Evolutionary conservation across 2,329 filamentous ascomycete genomes (phyloP).

Genomic region (Coniochaeta sp.): DNA sequence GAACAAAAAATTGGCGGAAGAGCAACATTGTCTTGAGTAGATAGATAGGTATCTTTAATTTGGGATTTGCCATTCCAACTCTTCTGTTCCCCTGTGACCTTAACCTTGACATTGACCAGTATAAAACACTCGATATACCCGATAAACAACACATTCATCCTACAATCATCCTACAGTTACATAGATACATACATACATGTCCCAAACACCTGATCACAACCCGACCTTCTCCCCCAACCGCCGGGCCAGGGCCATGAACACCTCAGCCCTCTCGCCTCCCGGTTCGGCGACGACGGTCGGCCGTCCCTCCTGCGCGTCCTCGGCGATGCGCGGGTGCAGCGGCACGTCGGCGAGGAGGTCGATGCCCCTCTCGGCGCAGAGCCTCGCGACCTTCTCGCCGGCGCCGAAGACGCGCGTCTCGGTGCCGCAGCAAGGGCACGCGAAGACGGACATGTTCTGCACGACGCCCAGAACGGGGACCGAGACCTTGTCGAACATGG

Average conservation of each 20-base stretch:
- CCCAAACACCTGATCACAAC: constrained; percentile 8
- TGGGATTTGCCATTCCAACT: not conserved
- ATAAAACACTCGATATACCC: no score
- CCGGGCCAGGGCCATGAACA: constrained; percentile 66
- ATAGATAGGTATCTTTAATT: not conserved
- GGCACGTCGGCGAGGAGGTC: constrained; percentile 85
- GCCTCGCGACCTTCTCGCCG: constrained; percentile 53
- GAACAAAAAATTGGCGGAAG: not conserved
- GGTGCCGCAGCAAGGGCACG: constrained; percentile 69
- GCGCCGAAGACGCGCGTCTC: constrained; percentile 70
- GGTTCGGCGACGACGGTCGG: constrained; percentile 88
- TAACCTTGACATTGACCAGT: not conserved
- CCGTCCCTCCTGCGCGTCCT: constrained; percentile 78
- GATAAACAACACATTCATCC: no score
- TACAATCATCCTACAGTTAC: not conserved
- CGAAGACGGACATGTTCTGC: constrained; percentile 85
- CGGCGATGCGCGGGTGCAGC: constrained; percentile 77
- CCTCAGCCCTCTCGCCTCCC: constrained; percentile 60
- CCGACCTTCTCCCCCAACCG: constrained; percentile 40
- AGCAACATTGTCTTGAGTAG: not conserved
- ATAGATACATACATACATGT: not conserved
- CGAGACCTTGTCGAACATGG: constrained; percentile 83
- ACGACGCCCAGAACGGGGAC: constrained; percentile 81
- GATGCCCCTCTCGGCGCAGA: constrained; percentile 67
- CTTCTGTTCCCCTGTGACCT: not conserved